phyloP scores from a whole-genome alignment of 2,329 filamentous ascomycete genomes.

The Colletotrichum truncatum region DNA sequence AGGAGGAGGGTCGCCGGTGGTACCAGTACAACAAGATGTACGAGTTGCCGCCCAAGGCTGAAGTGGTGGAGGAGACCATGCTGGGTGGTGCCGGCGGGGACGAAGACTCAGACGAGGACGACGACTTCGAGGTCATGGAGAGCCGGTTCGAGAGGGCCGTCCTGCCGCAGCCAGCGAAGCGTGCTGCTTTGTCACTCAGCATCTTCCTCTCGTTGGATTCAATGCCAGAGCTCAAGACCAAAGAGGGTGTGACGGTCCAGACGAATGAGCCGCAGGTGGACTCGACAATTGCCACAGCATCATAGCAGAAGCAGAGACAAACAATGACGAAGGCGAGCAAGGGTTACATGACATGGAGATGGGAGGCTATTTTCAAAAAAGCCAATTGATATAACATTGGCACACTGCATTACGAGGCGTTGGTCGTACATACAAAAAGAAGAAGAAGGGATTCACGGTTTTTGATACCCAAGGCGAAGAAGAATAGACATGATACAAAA shows the following conservation, averaged over 20 bases:
- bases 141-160: conserved; percentile 65
- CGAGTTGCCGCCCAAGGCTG: conserved; percentile 49
- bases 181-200: conserved; percentile 63
- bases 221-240: conserved; percentile 63
- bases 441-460: not conserved
- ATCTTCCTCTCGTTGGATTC: conserved; percentile 65
- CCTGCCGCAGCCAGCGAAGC: conserved; percentile 53
- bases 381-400: not conserved
- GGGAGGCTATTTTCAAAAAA: not conserved
- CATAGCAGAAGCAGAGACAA: not conserved
- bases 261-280: conserved; percentile 44
- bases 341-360: not conserved
- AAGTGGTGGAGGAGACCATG: conserved; percentile 53
- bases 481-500: not conserved
- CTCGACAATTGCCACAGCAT: conserved; percentile 21
- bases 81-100: conserved; percentile 38
- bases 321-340: not conserved
- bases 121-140: conserved; percentile 66
- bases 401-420: conserved; percentile 10
- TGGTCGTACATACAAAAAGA: not conserved
- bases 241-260: conserved; percentile 57
- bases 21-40: conserved; percentile 68
- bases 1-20: conserved; percentile 48
- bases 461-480: conserved; percentile 21
- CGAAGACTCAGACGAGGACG: conserved; percentile 45